These are phyloP conservation scores for Saccharomyces hybrid DNA, from an alignment of 1,139 yeast species.

Conservation along the genomic window DNA sequence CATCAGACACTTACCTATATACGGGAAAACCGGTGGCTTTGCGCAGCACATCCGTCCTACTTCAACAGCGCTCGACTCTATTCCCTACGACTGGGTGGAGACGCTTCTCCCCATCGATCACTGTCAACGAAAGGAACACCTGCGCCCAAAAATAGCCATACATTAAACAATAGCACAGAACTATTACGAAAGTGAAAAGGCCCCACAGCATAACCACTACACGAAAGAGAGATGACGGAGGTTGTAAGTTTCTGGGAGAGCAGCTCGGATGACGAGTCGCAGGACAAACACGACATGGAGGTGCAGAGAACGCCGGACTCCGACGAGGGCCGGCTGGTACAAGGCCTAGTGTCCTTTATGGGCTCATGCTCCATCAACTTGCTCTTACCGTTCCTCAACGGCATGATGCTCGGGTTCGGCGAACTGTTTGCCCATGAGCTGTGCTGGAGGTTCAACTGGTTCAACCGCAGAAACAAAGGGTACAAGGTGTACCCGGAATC, in stretches of 20 bases:
- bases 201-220: background rate
- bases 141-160: background rate
- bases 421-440: constrained; percentile 91
- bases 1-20: too few species aligned
- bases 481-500: constrained; percentile 24
- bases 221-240: background rate
- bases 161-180: background rate
- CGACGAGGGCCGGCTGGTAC: background rate
- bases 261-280: background rate
- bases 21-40: too few species aligned
- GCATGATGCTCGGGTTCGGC: constrained; percentile 94
- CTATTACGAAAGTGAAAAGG: background rate
- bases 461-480: constrained; percentile 25
- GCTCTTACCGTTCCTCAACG: constrained; percentile 81
- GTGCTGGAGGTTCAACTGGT: constrained; percentile 63
- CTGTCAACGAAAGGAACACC: background rate
- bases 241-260: background rate
- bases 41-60: too few species aligned
- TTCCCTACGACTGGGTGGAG: background rate
- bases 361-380: constrained; percentile 59
- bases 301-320: background rate
- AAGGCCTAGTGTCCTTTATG: constrained; percentile 9
- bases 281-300: background rate
- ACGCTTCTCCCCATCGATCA: background rate
- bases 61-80: too few species aligned